A percentile compares a stretch with the other conserved stretches of the same genome.
Evolutionary conservation across 441 rosid species (phyloP).

Genomic region (Hura crepitans): DNA sequence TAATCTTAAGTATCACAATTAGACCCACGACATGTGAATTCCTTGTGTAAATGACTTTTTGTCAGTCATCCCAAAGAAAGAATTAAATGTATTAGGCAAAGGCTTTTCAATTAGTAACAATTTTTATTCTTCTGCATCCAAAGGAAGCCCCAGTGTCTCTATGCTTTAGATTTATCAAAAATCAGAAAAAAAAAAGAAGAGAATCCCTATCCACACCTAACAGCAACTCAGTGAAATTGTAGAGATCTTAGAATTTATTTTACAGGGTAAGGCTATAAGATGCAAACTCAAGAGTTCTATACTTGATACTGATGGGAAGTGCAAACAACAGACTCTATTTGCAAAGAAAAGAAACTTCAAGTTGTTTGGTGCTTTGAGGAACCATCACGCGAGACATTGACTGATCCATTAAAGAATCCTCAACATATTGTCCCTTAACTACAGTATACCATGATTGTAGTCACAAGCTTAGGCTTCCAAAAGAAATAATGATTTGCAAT

Average conservation of each 20-base stretch:
- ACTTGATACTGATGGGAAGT: neutral
- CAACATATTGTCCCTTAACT: neutral
- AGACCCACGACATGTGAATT: neutral
- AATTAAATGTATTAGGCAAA: neutral
- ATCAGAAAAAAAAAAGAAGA: neutral
- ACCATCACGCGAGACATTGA: neutral
- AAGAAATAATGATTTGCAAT: neutral
- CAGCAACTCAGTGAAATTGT: neutral
- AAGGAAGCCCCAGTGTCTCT: no score
- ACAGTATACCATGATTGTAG: neutral
- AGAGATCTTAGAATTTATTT: neutral
- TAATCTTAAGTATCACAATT: neutral
- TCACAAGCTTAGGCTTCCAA: neutral
- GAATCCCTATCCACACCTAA: neutral
- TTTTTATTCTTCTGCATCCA: neutral
- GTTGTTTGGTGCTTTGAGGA: neutral
- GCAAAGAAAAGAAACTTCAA: neutral
- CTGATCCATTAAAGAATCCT: neutral
- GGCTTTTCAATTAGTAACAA: neutral
- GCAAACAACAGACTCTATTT: neutral
- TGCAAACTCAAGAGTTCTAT: neutral
- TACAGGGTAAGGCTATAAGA: neutral
- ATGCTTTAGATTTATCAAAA: neutral
- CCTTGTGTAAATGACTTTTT: neutral
- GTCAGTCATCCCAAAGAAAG: neutral